These are phyloP conservation scores for Coelastrella sp. DNA, from an alignment of 139 green algal genomes.

Conservation along the genomic window DNA sequence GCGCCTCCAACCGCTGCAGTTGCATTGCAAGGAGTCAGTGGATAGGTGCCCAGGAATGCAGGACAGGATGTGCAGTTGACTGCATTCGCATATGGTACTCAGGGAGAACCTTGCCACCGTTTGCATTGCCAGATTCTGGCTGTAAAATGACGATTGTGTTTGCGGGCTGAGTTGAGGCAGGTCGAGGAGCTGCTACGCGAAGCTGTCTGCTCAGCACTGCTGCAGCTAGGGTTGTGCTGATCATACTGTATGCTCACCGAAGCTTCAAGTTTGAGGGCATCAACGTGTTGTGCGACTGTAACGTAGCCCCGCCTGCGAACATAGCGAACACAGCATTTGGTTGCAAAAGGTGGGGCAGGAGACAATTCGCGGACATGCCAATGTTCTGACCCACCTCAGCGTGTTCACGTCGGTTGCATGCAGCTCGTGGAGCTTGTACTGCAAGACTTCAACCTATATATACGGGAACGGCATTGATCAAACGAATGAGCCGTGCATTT, in stretches of 20 bases:
- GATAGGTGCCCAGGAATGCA: too few species aligned
- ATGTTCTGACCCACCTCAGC: not conserved
- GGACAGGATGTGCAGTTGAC: too few species aligned
- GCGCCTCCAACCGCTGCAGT: slow-evolving; percentile 19
- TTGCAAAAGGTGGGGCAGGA: too few species aligned
- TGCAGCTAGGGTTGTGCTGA: slow-evolving; percentile 10
- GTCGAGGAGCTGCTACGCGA: not conserved
- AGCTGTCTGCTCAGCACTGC: not conserved
- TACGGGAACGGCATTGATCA: not conserved
- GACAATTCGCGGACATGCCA: not conserved
- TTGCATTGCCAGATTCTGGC: not conserved
- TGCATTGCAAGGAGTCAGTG: not conserved
- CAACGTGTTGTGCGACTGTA: slow-evolving; percentile 25
- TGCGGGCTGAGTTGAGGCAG: not conserved
- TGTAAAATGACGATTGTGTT: not conserved
- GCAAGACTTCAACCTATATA: slow-evolving; percentile 13
- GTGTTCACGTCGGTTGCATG: slow-evolving; percentile 25
- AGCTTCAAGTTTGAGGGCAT: slow-evolving; percentile 39
- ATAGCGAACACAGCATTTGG: too few species aligned
- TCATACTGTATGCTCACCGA: not conserved
- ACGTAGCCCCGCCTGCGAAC: not conserved
- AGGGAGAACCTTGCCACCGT: too few species aligned
- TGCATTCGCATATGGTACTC: too few species aligned
- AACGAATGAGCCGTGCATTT: not conserved
- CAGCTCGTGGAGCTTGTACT: slow-evolving; percentile 27